These are phyloP conservation scores for Plasmodium coatneyi DNA, from an alignment of 169 alveolate species.

Conservation along the genomic window DNA sequence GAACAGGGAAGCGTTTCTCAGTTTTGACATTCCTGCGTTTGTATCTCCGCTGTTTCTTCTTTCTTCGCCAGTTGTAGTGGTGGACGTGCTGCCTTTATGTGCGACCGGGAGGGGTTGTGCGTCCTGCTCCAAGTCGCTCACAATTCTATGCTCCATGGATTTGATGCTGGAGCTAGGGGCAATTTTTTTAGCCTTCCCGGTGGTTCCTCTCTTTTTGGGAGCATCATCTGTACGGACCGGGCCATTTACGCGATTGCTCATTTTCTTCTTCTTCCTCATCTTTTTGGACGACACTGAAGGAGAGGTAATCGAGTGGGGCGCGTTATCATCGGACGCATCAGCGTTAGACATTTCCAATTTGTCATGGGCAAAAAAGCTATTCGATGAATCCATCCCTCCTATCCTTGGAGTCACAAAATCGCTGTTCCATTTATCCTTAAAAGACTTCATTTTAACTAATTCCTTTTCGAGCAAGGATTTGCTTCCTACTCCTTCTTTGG, in stretches of 20 bases:
- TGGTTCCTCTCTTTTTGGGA: slow-evolving; percentile 8
- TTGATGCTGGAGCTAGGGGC: neutral
- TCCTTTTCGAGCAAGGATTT: neutral
- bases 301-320: neutral
- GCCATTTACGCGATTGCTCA: neutral
- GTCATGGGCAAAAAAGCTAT: neutral
- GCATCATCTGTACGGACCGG: neutral
- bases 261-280: slow-evolving; percentile 26
- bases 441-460: slow-evolving; percentile 19
- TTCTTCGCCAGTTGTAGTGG: neutral
- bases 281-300: slow-evolving; percentile 22
- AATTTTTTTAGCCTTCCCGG: neutral
- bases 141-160: neutral
- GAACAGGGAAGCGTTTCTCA: slow-evolving; percentile 23
- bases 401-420: slow-evolving; percentile 61
- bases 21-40: slow-evolving; percentile 7
- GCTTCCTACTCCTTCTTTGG: neutral
- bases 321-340: slow-evolving; percentile 2
- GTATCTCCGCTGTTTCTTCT: slow-evolving; percentile 22
- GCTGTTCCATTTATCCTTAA: slow-evolving; percentile 50
- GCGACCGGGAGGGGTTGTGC: neutral
- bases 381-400: slow-evolving; percentile 17
- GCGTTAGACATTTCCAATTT: neutral
- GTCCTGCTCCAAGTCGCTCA: neutral
- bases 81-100: neutral